phyloP scores from a whole-genome alignment of 2,329 filamentous ascomycete genomes.

The Didymellaceae sp. region DNA sequence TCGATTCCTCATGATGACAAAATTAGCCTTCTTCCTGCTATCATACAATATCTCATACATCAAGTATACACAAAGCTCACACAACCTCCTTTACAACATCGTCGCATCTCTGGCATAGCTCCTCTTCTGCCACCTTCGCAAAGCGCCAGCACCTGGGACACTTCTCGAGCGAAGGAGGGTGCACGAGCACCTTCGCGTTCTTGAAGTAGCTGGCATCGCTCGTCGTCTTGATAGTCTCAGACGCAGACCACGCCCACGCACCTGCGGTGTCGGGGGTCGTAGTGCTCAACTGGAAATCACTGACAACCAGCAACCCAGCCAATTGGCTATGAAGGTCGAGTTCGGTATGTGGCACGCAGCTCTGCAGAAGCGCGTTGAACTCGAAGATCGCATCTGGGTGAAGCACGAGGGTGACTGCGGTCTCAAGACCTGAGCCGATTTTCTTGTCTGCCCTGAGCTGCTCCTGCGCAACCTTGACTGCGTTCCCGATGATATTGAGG shows the following conservation, averaged over 20 bases:
- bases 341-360: conserved; percentile 10
- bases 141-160: conserved; percentile 92
- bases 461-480: conserved; percentile 79
- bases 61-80: neutral
- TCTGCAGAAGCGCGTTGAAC: neutral
- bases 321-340: conserved; percentile 36
- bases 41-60: neutral
- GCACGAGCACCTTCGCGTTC: conserved; percentile 37
- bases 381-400: neutral
- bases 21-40: neutral
- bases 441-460: conserved; percentile 72
- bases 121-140: conserved; percentile 68
- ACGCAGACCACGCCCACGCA: conserved; percentile 20
- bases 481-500: conserved; percentile 61
- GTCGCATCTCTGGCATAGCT: conserved; percentile 76
- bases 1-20: too few relatives aligned
- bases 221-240: conserved; percentile 43
- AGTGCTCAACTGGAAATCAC: conserved; percentile 37
- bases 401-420: conserved; percentile 62
- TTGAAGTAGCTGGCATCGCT: conserved; percentile 18
- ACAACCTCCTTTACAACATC: conserved; percentile 59
- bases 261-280: neutral
- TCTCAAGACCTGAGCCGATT: conserved; percentile 82
- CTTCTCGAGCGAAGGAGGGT: conserved; percentile 65
- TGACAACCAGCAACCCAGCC: conserved; percentile 53